Conservation (phyloP, 2,329 filamentous ascomycete genomes). For the Aureobasidium sp. region DNA sequence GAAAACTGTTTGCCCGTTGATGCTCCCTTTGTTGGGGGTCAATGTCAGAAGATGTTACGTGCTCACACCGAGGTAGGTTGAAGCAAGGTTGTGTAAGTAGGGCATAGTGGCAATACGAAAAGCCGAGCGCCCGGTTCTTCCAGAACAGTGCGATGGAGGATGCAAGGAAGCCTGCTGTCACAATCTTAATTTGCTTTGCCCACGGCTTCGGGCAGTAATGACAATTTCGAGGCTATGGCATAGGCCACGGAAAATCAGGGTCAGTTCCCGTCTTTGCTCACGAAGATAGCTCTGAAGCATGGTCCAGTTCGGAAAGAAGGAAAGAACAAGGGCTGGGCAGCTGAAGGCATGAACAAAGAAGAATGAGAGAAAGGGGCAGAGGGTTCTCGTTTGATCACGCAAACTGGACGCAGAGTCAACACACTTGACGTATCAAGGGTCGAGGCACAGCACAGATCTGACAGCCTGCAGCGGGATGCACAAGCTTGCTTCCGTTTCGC, state of each 20-base stretch:
- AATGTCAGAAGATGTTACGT: neutral
- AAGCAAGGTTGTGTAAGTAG: constrained; percentile 13
- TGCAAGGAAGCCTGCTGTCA: constrained; percentile 14
- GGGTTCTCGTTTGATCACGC: constrained; percentile 11
- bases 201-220: neutral
- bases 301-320: constrained; percentile 1
- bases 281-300: neutral
- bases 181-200: constrained; percentile 10
- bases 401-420: neutral
- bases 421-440: constrained; percentile 9
- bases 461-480: constrained; percentile 13
- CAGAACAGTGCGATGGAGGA: constrained; percentile 11
- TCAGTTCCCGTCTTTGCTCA: neutral
- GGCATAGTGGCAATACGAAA: constrained; percentile 8
- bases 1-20: neutral
- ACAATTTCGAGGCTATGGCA: constrained; percentile 9
- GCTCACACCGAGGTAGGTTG: neutral
- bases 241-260: constrained; percentile 6
- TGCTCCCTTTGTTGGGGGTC: neutral
- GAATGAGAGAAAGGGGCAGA: neutral
- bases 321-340: neutral
- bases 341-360: constrained; percentile 2
- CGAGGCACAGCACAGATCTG: constrained; percentile 7
- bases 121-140: constrained; percentile 11
- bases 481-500: constrained; percentile 12